phyloP scores from a whole-genome alignment of 1,284 basidiomycete species.

The Melampsora abietis-canadensis region DNA sequence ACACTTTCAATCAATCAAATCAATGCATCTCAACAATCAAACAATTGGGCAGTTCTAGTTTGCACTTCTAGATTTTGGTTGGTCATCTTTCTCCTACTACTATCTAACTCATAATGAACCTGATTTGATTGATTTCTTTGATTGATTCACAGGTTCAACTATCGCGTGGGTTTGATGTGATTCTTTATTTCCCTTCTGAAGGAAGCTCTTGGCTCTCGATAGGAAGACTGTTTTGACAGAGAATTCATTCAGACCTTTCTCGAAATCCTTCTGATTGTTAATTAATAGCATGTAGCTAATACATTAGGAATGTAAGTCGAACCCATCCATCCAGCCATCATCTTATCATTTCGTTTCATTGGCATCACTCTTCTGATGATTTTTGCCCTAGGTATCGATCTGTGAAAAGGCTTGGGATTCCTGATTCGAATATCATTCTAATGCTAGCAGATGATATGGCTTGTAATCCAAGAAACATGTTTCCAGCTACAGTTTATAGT shows the following conservation, averaged over 20 bases:
- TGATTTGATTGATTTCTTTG: background rate
- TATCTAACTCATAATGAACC: background rate
- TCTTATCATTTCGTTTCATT: background rate
- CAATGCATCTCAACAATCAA: conserved; percentile 57
- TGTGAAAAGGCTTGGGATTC: conserved; percentile 94
- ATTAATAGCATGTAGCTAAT: conserved; percentile 96
- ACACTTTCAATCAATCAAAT: background rate
- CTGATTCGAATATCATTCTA: conserved; percentile 95
- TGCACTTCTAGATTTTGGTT: conserved; percentile 87
- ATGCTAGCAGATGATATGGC: conserved; percentile 97
- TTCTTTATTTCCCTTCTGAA: background rate
- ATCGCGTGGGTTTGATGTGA: conserved; percentile 66
- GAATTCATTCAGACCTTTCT: background rate
- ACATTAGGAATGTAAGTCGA: conserved; percentile 79
- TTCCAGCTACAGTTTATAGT: conserved; percentile 85
- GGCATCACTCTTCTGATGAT: background rate
- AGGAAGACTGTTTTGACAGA: background rate
- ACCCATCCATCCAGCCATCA: background rate
- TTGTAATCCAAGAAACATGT: conserved; percentile 87
- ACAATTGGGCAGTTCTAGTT: conserved; percentile 97
- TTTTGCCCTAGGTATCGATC: conserved; percentile 75
- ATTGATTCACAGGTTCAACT: conserved; percentile 68
- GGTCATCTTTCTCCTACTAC: conserved; percentile 13
- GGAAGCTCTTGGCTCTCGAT: background rate
- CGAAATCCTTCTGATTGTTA: conserved; percentile 20